Evolutionary conservation across 371 early-diverging fungal species (phyloP).

Genomic region (Lichtheimia ramosa): DNA sequence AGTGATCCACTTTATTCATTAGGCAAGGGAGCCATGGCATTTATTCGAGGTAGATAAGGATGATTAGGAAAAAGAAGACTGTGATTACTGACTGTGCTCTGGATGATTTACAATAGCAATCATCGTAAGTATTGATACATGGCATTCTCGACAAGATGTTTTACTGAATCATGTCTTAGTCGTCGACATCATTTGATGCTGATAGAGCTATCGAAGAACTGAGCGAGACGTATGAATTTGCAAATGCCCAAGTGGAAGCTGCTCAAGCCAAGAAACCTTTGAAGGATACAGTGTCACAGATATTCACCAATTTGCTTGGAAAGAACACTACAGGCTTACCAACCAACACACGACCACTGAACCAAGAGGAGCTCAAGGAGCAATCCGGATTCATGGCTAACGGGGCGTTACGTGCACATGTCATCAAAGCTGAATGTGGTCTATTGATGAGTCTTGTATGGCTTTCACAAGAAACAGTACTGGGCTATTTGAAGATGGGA

Average conservation of each 20-base stretch:
- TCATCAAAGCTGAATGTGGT: slow-evolving; percentile 60
- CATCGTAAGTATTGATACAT: too few species aligned
- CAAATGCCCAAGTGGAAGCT: slow-evolving; percentile 53
- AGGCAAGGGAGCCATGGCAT: slow-evolving; percentile 41
- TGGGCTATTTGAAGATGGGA: slow-evolving; percentile 63
- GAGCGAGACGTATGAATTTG: slow-evolving; percentile 47
- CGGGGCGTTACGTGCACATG: slow-evolving; percentile 60
- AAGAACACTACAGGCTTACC: slow-evolving; percentile 39
- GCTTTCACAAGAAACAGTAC: slow-evolving; percentile 54
- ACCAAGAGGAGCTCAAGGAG: slow-evolving; percentile 24
- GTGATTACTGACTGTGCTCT: too few species aligned
- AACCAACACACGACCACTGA: slow-evolving; percentile 34
- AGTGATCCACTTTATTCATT: slow-evolving; percentile 46
- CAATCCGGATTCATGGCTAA: slow-evolving; percentile 44
- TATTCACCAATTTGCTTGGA: slow-evolving; percentile 40
- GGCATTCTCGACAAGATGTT: too few species aligned
- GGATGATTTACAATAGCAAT: too few species aligned
- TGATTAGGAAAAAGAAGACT: too few species aligned
- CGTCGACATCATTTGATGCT: slow-evolving; percentile 52
- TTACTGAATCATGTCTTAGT: slow-evolving; percentile 19
- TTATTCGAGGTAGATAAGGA: slow-evolving; percentile 39
- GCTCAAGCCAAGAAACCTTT: slow-evolving; percentile 49
- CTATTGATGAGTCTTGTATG: slow-evolving; percentile 56
- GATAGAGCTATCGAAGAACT: slow-evolving; percentile 45
- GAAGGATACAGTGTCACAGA: slow-evolving; percentile 36